These are phyloP conservation scores for Penstemon newberryi DNA, from an alignment of 257 asterid species.

Conservation along the genomic window DNA sequence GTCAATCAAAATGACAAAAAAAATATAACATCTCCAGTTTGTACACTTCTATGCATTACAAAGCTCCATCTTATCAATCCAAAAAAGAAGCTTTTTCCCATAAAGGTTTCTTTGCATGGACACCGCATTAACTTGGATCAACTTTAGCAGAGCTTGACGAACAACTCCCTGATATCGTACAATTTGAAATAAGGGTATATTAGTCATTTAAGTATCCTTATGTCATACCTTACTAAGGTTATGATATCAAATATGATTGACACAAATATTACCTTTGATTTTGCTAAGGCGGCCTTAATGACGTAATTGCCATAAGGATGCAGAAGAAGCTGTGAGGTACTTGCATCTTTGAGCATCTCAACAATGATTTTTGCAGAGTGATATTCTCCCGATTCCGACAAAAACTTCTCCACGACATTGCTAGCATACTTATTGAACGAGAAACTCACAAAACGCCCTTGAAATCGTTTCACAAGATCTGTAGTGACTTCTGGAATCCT, in stretches of 20 bases:
- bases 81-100: slow-evolving; percentile 64
- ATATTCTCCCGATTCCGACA: slow-evolving; percentile 38
- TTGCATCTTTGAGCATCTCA: slow-evolving; percentile 51
- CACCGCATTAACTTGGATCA: slow-evolving; percentile 37
- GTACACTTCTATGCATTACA: slow-evolving; percentile 25
- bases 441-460: slow-evolving; percentile 48
- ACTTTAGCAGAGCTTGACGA: slow-evolving; percentile 26
- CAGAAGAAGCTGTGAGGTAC: slow-evolving; percentile 48
- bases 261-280: slow-evolving; percentile 43
- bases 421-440: slow-evolving; percentile 75
- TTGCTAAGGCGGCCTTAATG: slow-evolving; percentile 60
- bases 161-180: slow-evolving; percentile 42
- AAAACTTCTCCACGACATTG: slow-evolving; percentile 71
- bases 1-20: slow-evolving; percentile 3
- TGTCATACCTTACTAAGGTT: neutral
- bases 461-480: slow-evolving; percentile 42
- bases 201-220: neutral
- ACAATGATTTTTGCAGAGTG: slow-evolving; percentile 29
- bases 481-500: slow-evolving; percentile 42
- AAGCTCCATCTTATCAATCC: slow-evolving; percentile 42
- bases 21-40: slow-evolving; percentile 16
- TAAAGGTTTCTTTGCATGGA: slow-evolving; percentile 61
- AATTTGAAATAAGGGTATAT: neutral
- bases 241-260: neutral
- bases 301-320: slow-evolving; percentile 82